Conservation (phyloP, 1,284 basidiomycete genomes). For the Bjerkandera adusta region DNA sequence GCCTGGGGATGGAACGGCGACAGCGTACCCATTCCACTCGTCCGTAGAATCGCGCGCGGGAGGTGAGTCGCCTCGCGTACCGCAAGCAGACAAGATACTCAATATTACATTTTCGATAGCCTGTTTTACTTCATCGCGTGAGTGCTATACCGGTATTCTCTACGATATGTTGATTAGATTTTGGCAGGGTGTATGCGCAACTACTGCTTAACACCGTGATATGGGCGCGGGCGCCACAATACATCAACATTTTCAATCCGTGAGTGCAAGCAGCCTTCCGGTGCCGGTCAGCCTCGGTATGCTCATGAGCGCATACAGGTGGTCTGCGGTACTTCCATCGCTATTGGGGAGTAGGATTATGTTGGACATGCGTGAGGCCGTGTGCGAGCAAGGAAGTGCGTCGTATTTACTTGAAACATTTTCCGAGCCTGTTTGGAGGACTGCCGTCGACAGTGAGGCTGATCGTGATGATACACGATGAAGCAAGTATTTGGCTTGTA, state of each 20-base stretch:
- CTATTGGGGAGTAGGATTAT: conserved; percentile 19
- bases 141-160: background rate
- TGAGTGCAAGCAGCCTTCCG: background rate
- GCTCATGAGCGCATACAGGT: conserved; percentile 12
- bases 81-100: no score
- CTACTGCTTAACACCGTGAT: background rate
- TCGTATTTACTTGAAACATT: background rate
- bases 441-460: no score
- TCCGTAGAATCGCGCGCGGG: no score
- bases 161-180: background rate
- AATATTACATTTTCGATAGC: no score
- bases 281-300: background rate
- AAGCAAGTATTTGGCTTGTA: no score
- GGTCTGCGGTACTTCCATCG: conserved; percentile 24
- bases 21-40: no score
- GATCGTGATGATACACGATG: no score
- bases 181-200: background rate
- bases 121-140: background rate
- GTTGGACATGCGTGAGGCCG: conserved; percentile 19
- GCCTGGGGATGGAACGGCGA: no score
- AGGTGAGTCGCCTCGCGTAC: no score
- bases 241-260: background rate
- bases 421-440: no score
- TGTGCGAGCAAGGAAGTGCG: conserved; percentile 1
- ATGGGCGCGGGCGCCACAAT: background rate